Evolutionary conservation across 805 yeast species (phyloP).

Genomic region (Myxozyma neglecta): DNA sequence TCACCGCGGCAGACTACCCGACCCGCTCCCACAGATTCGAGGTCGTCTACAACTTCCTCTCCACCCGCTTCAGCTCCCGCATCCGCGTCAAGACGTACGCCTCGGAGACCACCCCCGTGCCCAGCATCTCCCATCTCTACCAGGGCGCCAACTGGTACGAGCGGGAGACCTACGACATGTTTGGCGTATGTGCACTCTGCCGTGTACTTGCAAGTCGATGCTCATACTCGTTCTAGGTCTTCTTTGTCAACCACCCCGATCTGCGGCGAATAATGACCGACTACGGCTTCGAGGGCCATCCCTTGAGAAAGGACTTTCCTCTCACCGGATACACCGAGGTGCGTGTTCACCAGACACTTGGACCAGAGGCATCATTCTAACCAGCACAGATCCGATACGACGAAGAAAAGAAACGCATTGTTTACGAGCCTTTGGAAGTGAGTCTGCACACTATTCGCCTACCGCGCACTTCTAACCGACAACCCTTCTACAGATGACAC

Average conservation of each 20-base stretch:
- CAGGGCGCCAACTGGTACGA: conserved; percentile 90
- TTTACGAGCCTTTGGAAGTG: conserved; percentile 78
- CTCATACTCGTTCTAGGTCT: conserved; percentile 40
- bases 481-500: conserved; percentile 55
- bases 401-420: conserved; percentile 85
- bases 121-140: conserved; percentile 67
- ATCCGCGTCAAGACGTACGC: conserved; percentile 88
- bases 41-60: conserved; percentile 77
- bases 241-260: conserved; percentile 88
- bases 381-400: conserved; percentile 66
- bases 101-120: conserved; percentile 77
- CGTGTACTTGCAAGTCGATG: not conserved
- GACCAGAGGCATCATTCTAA: no score
- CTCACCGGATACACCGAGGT: conserved; percentile 82
- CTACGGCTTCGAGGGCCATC: conserved; percentile 91
- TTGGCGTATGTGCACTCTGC: conserved; percentile 50
- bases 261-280: conserved; percentile 87
- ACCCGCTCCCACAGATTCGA: conserved; percentile 81
- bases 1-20: conserved; percentile 87
- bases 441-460: not conserved
- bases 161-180: conserved; percentile 85
- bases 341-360: no score
- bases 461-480: not conserved
- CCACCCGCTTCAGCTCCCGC: conserved; percentile 81
- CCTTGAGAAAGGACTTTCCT: conserved; percentile 89